These are phyloP conservation scores for Tremella mesenterica DNA, from an alignment of 768 basidiomycete species.

Conservation along the genomic window DNA sequence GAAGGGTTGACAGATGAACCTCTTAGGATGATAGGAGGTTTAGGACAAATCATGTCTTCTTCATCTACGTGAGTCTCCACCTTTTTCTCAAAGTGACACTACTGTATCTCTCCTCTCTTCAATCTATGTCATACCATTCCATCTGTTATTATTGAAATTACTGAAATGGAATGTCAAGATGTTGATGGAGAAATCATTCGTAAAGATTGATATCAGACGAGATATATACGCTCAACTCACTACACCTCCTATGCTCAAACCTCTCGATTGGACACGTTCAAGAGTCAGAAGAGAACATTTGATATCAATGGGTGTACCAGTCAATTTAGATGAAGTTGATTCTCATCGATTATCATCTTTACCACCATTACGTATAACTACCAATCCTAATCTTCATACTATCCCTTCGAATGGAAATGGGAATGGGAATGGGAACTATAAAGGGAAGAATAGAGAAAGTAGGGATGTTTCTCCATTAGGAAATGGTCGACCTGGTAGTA, in stretches of 20 bases:
- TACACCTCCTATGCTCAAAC: constrained; percentile 64
- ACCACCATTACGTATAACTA: constrained; percentile 72
- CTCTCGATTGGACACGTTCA: constrained; percentile 91
- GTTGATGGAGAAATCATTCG: too few relatives aligned
- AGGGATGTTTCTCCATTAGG: background rate
- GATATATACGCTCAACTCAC: constrained; percentile 64
- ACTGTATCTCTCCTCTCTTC: too few relatives aligned
- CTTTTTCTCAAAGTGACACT: too few relatives aligned
- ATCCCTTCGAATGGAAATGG: constrained; percentile 4
- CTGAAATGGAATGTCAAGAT: too few relatives aligned
- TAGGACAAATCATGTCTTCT: too few relatives aligned
- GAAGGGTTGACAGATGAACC: too few relatives aligned
- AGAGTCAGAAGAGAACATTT: constrained; percentile 82
- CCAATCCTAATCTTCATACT: constrained; percentile 36
- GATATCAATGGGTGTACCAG: constrained; percentile 82
- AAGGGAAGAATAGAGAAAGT: background rate
- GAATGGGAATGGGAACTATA: background rate
- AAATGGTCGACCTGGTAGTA: constrained; percentile 37
- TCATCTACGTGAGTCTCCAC: too few relatives aligned
- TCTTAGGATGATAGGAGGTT: too few relatives aligned
- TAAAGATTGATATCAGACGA: too few relatives aligned
- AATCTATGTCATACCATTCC: too few relatives aligned
- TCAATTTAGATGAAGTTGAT: constrained; percentile 75
- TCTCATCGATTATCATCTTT: constrained; percentile 46
- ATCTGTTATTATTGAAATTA: too few relatives aligned